Conservation (phyloP, 1,139 yeast genomes). For the Keqinozyma sinolaborantium region DNA sequence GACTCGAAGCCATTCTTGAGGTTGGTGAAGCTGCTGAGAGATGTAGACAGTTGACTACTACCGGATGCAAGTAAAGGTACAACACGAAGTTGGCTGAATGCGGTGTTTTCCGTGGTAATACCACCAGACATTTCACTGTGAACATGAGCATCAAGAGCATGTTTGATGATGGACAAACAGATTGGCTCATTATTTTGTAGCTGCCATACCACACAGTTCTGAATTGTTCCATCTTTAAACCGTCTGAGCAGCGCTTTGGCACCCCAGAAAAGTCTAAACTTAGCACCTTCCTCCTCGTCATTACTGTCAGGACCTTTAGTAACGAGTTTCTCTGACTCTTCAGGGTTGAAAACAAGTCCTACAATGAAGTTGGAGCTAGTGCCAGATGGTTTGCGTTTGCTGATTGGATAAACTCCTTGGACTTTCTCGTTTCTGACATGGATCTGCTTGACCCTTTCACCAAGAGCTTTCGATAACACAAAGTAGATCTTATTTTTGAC, state of each 20-base stretch:
- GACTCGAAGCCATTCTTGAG: conserved; percentile 66
- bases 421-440: conserved; percentile 31
- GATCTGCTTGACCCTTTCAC: conserved; percentile 54
- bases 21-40: conserved; percentile 50
- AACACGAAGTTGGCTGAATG: conserved; percentile 53
- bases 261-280: conserved; percentile 90
- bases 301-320: conserved; percentile 82
- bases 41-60: conserved; percentile 48
- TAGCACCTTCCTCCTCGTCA: conserved; percentile 51
- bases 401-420: conserved; percentile 40
- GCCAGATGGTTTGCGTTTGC: conserved; percentile 53
- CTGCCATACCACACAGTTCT: conserved; percentile 88
- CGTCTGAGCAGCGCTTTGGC: conserved; percentile 78
- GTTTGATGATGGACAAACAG: conserved; percentile 62
- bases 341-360: conserved; percentile 70
- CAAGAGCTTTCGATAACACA: conserved; percentile 62
- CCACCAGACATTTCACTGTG: conserved; percentile 41
- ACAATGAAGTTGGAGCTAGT: conserved; percentile 40
- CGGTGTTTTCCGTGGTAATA: conserved; percentile 36
- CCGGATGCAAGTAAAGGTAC: conserved; percentile 58
- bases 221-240: conserved; percentile 85
- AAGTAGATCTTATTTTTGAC: conserved; percentile 58
- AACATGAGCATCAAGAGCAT: conserved; percentile 61
- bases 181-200: conserved; percentile 59
- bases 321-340: conserved; percentile 73